Evolutionary conservation across 2,329 filamentous ascomycete genomes (phyloP).

Genomic region (Verticillium tricorpus): DNA sequence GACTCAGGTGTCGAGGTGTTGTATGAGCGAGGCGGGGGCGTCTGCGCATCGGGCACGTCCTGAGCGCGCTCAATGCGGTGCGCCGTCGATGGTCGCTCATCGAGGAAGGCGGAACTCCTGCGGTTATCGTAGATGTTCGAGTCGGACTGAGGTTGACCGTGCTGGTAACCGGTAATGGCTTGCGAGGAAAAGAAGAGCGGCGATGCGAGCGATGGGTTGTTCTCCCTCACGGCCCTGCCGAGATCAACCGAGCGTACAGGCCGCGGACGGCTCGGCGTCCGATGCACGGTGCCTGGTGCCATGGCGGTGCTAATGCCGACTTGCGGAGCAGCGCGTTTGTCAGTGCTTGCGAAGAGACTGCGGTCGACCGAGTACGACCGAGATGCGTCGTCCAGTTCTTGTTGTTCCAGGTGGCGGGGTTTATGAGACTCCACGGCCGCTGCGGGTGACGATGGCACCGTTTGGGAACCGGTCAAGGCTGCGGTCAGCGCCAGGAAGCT

Average conservation of each 20-base stretch:
- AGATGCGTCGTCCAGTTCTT: slow-evolving; percentile 37
- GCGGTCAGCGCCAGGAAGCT: slow-evolving; percentile 38
- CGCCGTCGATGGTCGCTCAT: slow-evolving; percentile 43
- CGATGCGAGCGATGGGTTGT: slow-evolving; percentile 24
- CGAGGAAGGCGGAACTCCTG: slow-evolving; percentile 26
- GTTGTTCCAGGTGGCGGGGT: slow-evolving; percentile 28
- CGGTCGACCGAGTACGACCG: slow-evolving; percentile 62
- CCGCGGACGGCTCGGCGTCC: slow-evolving; percentile 30
- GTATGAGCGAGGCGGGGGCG: slow-evolving; percentile 27
- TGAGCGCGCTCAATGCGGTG: slow-evolving; percentile 33
- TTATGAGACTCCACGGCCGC: slow-evolving; percentile 24
- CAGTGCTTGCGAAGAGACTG: slow-evolving; percentile 51
- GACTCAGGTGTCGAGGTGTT: slow-evolving; percentile 35
- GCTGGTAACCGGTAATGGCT: slow-evolving; percentile 34
- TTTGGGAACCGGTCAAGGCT: slow-evolving; percentile 13
- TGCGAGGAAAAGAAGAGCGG: slow-evolving; percentile 34
- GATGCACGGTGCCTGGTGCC: slow-evolving; percentile 56
- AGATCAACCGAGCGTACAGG: slow-evolving; percentile 41
- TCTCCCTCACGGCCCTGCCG: slow-evolving; percentile 19
- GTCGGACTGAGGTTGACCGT: slow-evolving; percentile 39
- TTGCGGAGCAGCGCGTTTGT: slow-evolving; percentile 61
- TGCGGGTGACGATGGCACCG: slow-evolving; percentile 29
- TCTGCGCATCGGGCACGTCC: slow-evolving; percentile 27
- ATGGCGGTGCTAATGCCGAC: slow-evolving; percentile 59
- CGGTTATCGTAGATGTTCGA: slow-evolving; percentile 36